A percentile compares a stretch with the other conserved stretches of the same genome.
These are phyloP conservation scores for Neocucurbitaria cava DNA, from an alignment of 2,329 filamentous ascomycete species.

Conservation along the genomic window DNA sequence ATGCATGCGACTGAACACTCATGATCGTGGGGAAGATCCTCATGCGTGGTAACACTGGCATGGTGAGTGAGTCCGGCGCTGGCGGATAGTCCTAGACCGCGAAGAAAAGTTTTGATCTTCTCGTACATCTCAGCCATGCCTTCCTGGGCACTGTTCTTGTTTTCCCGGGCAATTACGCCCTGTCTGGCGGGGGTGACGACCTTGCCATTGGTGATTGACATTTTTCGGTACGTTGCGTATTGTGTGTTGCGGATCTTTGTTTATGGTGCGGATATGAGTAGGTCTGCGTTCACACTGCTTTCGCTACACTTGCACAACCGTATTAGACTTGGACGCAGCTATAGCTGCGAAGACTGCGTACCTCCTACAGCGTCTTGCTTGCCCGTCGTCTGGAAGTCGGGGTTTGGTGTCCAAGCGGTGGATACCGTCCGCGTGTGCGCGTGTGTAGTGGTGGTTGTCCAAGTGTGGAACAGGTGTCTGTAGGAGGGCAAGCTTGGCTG, in stretches of 20 bases:
- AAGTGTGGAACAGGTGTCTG: slow-evolving; percentile 3
- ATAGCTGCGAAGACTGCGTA: background rate
- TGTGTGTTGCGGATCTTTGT: background rate
- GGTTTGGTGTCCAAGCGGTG: background rate
- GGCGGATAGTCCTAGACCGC: slow-evolving; percentile 26
- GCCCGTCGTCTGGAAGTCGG: background rate
- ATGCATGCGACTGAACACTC: slow-evolving; percentile 21
- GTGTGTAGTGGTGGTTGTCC: slow-evolving; percentile 1
- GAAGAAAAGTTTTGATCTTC: slow-evolving; percentile 30
- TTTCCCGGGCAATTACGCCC: slow-evolving; percentile 10
- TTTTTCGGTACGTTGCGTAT: slow-evolving; percentile 6
- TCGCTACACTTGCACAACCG: background rate
- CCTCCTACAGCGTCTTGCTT: background rate
- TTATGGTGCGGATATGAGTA: background rate
- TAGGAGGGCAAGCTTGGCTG: slow-evolving; percentile 16
- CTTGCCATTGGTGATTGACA: slow-evolving; percentile 17
- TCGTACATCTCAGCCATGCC: slow-evolving; percentile 14
- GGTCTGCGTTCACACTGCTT: background rate
- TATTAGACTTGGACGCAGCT: background rate
- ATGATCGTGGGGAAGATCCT: slow-evolving; percentile 38
- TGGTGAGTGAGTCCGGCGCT: slow-evolving; percentile 36
- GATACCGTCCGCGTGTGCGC: background rate
- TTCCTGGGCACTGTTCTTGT: slow-evolving; percentile 12
- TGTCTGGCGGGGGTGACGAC: slow-evolving; percentile 7
- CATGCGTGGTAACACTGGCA: slow-evolving; percentile 36